These are phyloP conservation scores for Dendrobium huoshanense DNA, from an alignment of 106 monocot species.

Conservation along the genomic window DNA sequence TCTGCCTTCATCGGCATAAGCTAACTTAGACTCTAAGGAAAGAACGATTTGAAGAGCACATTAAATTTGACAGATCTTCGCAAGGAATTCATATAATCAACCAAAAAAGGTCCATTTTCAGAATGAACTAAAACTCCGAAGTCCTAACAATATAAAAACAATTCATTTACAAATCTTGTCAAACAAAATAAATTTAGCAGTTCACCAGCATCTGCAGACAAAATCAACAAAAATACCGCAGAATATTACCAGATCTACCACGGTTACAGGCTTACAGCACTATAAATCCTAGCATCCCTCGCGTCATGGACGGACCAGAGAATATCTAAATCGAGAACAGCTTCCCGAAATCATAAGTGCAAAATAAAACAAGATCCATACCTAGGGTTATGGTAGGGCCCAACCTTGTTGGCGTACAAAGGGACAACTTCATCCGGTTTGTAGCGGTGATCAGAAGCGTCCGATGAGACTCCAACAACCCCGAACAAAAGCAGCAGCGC, in stretches of 20 bases:
- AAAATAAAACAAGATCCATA: constrained; percentile 7
- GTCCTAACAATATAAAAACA: not conserved
- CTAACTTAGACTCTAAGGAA: not conserved
- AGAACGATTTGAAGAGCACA: not conserved
- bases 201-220: not conserved
- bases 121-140: not conserved
- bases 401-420: constrained; percentile 65
- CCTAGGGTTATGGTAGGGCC: constrained; percentile 70
- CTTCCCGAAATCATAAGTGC: not conserved
- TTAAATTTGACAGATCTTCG: not conserved
- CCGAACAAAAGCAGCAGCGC: not conserved
- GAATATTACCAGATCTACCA: not conserved
- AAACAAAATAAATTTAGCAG: not conserved
- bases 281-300: not conserved
- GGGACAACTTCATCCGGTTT: constrained; percentile 42
- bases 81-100: not conserved
- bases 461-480: constrained; percentile 19
- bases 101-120: not conserved
- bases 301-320: not conserved
- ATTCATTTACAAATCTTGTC: not conserved
- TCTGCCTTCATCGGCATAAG: not conserved
- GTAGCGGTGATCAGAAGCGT: constrained; percentile 57
- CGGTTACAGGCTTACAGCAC: not conserved
- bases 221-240: not conserved
- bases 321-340: not conserved